Evolutionary conservation across 148 eudicot genomes (phyloP), one percentile per base, ranked within the genome.

Genomic region (Rhododendron williamsianum): DNA sequence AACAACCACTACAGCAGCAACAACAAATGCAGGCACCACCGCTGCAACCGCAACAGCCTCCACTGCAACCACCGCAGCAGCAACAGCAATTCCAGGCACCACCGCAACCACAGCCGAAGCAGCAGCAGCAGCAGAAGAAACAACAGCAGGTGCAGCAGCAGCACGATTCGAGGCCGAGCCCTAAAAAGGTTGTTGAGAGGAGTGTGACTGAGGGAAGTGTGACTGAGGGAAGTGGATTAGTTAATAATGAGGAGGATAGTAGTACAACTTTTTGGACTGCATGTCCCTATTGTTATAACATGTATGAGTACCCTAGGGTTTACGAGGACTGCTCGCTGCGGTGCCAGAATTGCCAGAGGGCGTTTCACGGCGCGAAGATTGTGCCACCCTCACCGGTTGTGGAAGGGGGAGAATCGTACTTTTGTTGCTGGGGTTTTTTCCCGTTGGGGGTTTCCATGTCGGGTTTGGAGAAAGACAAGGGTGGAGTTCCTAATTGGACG

Each of bases 381-480:
- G 87, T 92, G 7, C 88, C 91, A 7, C 98, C 98, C 0, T 95
- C 99, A 1, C 88, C 92, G 0, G 41, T 90, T 80, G 85, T 84
- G 45, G 76, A 87, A 25, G 90, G 85, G 25, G 86, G 90, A 80
- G 91, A 89, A 4, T 58, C 86, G 0, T 94, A 95, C 21, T 92
- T 95, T 63, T 90, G 91, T 80, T 94, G 94, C 84, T 96, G 99
- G 99, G 97, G 98, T 2, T 92, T 91, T 89, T 93, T 88, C 87
- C 99, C 99, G 5, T 46, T 96, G 78, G 99, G 96, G 84, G 91
- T 93, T 87, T 93, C 97, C 2, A 83, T 88, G 92, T 81, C 90
- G 19, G 83, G 88, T 78, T 91, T 94, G 96, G 92, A 90, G 87
- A 96, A 89, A 81, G 89, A 84, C 38, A 80, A 82, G 43, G 87